phyloP scores from a whole-genome alignment of 257 asterid genomes.

The Solanum infundibuliforme region DNA sequence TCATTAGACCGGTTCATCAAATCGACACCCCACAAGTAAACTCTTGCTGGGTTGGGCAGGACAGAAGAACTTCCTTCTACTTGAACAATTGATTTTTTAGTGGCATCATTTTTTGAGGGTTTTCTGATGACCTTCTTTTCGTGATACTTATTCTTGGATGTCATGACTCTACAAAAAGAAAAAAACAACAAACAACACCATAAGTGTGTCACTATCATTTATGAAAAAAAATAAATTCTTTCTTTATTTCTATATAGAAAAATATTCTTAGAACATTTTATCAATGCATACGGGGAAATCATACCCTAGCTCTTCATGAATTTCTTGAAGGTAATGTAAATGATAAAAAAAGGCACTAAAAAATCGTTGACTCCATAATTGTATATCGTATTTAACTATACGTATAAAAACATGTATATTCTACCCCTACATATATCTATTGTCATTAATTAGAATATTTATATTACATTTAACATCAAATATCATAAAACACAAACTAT shows the following conservation, averaged over 20 bases:
- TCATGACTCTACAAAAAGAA: background rate
- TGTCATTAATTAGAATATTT: too few species aligned
- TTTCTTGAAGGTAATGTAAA: background rate
- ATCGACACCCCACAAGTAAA: background rate
- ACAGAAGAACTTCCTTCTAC: background rate
- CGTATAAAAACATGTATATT: background rate
- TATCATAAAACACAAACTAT: background rate
- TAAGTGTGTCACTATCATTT: background rate
- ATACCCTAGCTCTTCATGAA: background rate
- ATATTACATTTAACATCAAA: background rate
- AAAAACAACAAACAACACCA: background rate
- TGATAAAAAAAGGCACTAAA: background rate
- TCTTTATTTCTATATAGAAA: too few species aligned
- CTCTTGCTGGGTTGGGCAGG: background rate
- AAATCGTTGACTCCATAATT: background rate
- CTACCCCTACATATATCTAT: background rate
- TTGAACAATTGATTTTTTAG: background rate
- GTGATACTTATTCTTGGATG: background rate
- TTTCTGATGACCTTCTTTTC: background rate
- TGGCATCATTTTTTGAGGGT: background rate
- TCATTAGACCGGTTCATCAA: background rate
- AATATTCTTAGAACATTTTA: too few species aligned
- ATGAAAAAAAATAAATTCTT: background rate
- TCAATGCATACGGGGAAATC: too few species aligned
- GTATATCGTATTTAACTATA: background rate